Base-by-base conservation (phyloP, 805 yeast genomes). In the Kazachstania kunashirensis region DNA sequence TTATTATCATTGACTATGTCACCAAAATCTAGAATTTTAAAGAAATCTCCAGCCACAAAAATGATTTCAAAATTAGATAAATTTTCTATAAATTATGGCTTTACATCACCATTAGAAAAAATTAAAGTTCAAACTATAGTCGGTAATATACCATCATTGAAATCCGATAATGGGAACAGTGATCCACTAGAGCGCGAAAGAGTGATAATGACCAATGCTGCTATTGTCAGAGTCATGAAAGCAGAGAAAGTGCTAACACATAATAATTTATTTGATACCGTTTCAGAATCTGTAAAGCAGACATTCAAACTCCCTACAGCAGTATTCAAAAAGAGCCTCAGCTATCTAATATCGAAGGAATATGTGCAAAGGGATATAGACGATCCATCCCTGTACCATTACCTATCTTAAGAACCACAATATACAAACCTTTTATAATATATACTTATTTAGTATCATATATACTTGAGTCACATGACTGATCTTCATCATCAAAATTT, bases 221-320 rank as follows among this genome's bases (percentile, higher is more conserved):
- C 94, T 0, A 71, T 86, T 38, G 94, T 86, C 5, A 68, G 96
- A 35, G 75, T 79, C n/a, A 78, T 86, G 89, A 86, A 86, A 60
- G 70, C 84, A 1, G 64, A 86, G 24, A 79, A 76, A 46, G 59
- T 67, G 1, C 47, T 79, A 37, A 64, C 57, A 18, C 89, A 82
- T 52, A 76, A 75, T 46, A 79, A 78, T 27, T 64, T 86, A 36
- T 63, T 83, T n/a, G 71, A 68, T 24, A 86, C 79, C 47, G 73
- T 77, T 4, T 67, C 79, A 16, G 68, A 70, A 34, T 81, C 74
- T 43, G 62, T 85, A 33, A 57, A 66, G 16, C 63, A 66, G 27
- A 63, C 92, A 41, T 88, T 86, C 56, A 71, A 70, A 34, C 86
- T 95, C 1, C 73, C 74, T 40, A 77, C 80, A 6, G 55, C 70